These are phyloP conservation scores for Symbiodinium natans DNA, from an alignment of 73 alveolate species.

Conservation along the genomic window DNA sequence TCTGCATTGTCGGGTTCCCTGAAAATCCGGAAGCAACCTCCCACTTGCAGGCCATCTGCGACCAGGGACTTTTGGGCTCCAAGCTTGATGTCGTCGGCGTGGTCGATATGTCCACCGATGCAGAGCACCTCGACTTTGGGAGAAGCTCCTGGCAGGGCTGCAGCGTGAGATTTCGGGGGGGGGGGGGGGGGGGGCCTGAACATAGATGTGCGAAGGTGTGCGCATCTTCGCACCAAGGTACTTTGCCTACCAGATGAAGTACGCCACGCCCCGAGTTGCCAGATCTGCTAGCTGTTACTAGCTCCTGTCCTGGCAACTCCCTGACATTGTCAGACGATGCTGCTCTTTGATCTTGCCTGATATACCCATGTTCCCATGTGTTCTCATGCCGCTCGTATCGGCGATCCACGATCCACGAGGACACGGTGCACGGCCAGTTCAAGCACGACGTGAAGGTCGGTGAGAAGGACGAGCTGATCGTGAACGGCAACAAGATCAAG, in stretches of 20 bases:
- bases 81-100: constrained; percentile 73
- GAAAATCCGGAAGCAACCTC: no score
- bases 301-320: no score
- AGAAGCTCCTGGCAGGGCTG: no score
- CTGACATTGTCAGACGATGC: no score
- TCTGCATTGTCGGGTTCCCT: no score
- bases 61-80: constrained; percentile 93
- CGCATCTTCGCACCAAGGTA: constrained; percentile 44
- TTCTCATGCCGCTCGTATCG: no score
- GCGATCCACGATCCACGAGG: neutral
- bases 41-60: constrained; percentile 95
- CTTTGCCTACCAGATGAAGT: constrained; percentile 96
- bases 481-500: constrained; percentile 37
- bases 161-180: no score
- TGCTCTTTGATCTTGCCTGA: no score
- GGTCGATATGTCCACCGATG: constrained; percentile 66
- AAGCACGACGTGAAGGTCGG: constrained; percentile 44
- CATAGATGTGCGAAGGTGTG: neutral
- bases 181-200: no score
- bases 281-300: no score
- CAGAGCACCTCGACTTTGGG: neutral
- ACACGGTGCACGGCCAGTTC: constrained; percentile 14
- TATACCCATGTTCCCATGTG: no score
- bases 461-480: constrained; percentile 28
- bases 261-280: constrained; percentile 44